Evolutionary conservation across 2,329 filamentous ascomycete species (phyloP).

Genomic region (Aspergillus piperis): DNA sequence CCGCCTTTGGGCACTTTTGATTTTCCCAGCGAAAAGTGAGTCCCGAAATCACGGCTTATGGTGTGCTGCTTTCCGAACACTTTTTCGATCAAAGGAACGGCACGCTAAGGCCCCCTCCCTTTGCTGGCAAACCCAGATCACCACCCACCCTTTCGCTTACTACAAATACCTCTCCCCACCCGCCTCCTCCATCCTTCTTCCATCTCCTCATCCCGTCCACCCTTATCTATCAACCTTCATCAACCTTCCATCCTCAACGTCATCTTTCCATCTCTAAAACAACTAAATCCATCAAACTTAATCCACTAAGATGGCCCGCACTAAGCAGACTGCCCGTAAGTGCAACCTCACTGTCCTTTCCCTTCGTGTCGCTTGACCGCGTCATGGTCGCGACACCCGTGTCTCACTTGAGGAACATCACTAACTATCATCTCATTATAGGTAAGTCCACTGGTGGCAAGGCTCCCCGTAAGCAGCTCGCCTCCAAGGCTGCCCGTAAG

Average conservation of each 20-base stretch:
- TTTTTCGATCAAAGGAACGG: slow-evolving; percentile 33
- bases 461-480: slow-evolving; percentile 89
- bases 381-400: slow-evolving; percentile 24
- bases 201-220: slow-evolving; percentile 33
- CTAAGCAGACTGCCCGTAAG: slow-evolving; percentile 57
- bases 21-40: slow-evolving; percentile 30
- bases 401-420: slow-evolving; percentile 22
- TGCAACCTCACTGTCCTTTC: slow-evolving; percentile 30
- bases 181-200: slow-evolving; percentile 39
- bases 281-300: slow-evolving; percentile 32
- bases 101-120: slow-evolving; percentile 30
- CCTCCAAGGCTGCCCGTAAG: slow-evolving; percentile 99
- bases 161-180: slow-evolving; percentile 48
- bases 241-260: slow-evolving; percentile 32
- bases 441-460: slow-evolving; percentile 76
- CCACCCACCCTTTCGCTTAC: slow-evolving; percentile 33
- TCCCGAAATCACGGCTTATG: slow-evolving; percentile 35
- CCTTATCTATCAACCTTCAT: slow-evolving; percentile 22
- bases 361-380: slow-evolving; percentile 17
- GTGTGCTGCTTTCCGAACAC: slow-evolving; percentile 36
- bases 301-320: slow-evolving; percentile 50
- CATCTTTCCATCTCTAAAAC: slow-evolving; percentile 31
- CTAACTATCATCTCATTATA: slow-evolving; percentile 40
- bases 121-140: slow-evolving; percentile 38
- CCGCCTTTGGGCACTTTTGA: slow-evolving; percentile 25